Base-by-base conservation (phyloP, 306 rosid genomes). In the Acmispon strigosus region DNA sequence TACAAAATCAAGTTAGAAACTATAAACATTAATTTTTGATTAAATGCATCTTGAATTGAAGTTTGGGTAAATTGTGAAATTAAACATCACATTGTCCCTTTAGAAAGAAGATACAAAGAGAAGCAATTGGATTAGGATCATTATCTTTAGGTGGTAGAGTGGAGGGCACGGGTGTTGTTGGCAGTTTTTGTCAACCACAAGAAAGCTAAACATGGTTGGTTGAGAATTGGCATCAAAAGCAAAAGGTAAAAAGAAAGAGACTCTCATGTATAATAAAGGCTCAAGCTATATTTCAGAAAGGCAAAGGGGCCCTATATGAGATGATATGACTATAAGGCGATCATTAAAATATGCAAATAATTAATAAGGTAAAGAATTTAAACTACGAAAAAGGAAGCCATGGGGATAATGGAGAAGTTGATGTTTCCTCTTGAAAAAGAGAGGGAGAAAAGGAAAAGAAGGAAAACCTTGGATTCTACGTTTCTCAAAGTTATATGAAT, bases 381-480 rank as follows among this genome's bases (percentile, higher is more conserved):
- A 58, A 51, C 27, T 18, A 45, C 37, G 24, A 7, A 41, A 74
- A 49, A 69, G 70, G 55, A 73, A 12, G 47, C 63, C 84, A 75
- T 70, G 87, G 81, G 86, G 65, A 66, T 16, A 73, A 43, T 34
- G 50, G 41, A 54, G 59, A 78, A 72, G 32, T 27, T 27, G 32
- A 27, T 27, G 32, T 78, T 72, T 72, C 75, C 42, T 58, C 22
- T 57, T 73, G 37, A 32, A 32, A 29, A 27, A 74, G 11, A 59
- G 20, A 6, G 2, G 16, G 2, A n/a, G 11, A 20, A 29, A 9
- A 17, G 7, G 4, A 19, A 60, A 72, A 24, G 62, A 69, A 20
- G 56, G 13, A 52, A 53, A 74, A 79, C 86, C 85, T 89, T 81
- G 91, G 85, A 89, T 81, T 84, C 86, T 55, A 78, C 71, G 80